Evolutionary conservation across 768 basidiomycete genomes (phyloP), one percentile per base, ranked within the genome.

Genomic region (Leccinellum albellum): DNA sequence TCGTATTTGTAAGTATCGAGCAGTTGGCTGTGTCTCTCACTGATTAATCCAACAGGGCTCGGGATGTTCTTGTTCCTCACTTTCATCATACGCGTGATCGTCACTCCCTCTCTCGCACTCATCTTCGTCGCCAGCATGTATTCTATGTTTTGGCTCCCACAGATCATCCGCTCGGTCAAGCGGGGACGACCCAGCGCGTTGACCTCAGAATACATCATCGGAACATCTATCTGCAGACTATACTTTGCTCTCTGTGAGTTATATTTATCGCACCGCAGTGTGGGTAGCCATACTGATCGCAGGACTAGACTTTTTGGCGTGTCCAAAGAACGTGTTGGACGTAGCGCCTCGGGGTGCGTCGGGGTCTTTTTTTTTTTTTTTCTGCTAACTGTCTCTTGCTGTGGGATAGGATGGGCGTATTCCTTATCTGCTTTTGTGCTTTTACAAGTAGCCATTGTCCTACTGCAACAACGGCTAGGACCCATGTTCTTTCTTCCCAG

Each of bases 311-410:
- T 89, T 89, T 62, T 75, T 94, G 66, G 80, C 79, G 1, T 95
- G 90, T 66, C 89, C 92, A 1, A 84, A 84, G 66, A 97, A 95
- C 65, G 88, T 95, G 6, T 78, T 95, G 55, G 92, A 95, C 57
- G 78, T 92, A 15, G 81, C 89, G 60, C 83, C 88, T 14, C 80
- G 86, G 58, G 67, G 91, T 93, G 66, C 58, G 86, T 77, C 2
- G 17, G 46, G 3, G 24, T 50, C 24, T 4, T 50, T 12, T 50
- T 21, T 14, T 46, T 23, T 8, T 28, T 0, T 33, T 29, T 46
- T 17, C 48, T 58, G 51, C 54, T 46, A 33, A 57, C 26, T 29
- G 3, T 60, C 9, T 57, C 4, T 40, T 29, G 35, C 13, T n/a
- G 10, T 40, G n/a, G 17, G 55, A 23, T 60, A 90, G 88, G 72